Evolutionary conservation across 306 rosid species (phyloP), one percentile per base, ranked within the genome.

Genomic region (Pachyrhizus erosus): DNA sequence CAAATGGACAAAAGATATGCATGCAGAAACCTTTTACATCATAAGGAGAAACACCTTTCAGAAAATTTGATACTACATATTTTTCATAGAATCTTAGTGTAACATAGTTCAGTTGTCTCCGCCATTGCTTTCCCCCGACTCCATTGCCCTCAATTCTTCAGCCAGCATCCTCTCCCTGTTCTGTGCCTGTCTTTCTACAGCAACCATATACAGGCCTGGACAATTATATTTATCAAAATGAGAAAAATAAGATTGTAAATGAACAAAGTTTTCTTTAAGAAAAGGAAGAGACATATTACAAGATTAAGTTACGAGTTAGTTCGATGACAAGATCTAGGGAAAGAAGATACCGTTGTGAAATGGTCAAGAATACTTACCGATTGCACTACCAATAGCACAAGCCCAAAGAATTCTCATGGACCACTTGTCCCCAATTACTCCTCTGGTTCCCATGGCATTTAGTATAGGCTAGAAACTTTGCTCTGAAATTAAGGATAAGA

Each of bases 401-500:
- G 69, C 80, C 90, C 90, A 87, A 74, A 87, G 90, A 84, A 84
- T 15, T 87, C 90, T 87, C 90, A 87, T 87, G 14, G 90, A 81
- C 90, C 90, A 87, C 71, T 81, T 84, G 80, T 87, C 90, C 49
- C 55, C 57, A 45, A 87, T 78, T 34, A 87, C 82, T 81, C 90
- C 90, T 61, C 90, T 75, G 55, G 83, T 39, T 87, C 80, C 82
- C 90, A 87, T 87, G 79, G 73, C 55, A 33, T 27, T 57, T 27
- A 82, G 42, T 58, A 31, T 72, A 21, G 65, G 79, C 48, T 18
- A 80, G 46, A 72, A 80, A 46, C 46, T 72, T 65, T 45, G 29
- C 58, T 39, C 82, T 80, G 75, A 46, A 26, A 81, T 55, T 49
- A 65, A 76, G 45, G 60, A 57, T 34, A 15, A 66, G 26, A 70